Evolutionary conservation across 352 stramenopile species (phyloP), one percentile per base, ranked within the genome.

Genomic region (Pythium coloratum): DNA sequence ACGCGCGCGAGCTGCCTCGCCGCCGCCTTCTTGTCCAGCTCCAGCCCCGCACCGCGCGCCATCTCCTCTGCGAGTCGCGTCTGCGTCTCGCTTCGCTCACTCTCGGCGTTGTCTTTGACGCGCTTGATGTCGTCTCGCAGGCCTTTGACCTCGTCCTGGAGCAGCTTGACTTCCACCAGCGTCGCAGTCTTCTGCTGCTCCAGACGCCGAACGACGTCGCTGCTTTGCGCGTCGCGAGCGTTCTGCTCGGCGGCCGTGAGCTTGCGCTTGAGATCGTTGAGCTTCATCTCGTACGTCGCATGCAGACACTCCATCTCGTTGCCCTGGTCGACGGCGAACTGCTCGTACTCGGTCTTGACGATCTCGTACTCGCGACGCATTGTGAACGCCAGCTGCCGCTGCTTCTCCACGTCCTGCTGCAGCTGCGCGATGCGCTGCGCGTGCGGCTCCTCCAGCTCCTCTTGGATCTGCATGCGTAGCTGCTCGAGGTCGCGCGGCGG

Each of bases 301-400:
- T 91, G 77, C 4, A 92, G 69, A 51, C 76, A 83, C 53, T 94
- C 83, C 69, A 91, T 83, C 50, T 96, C 88, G 33, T 88, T 89
- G 18, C 81, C 68, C 73, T 94, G 86, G 51, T 94, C 81, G 30
- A 91, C 77, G 0, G 84, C 78, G 63, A 82, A 92, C 73, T 94
- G 84, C 55, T 94, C 88, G 76, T 92, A 93, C 75, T 94, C 88
- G 33, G 86, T 87, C 71, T 94, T 94, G 24, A 96, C 57, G 7
- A 90, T 69, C 62, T 96, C 88, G 64, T 81, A 88, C 55, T 94
- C 88, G 24, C 85, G 77, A 16, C 83, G 88, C 53, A 89, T 66
- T 3, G 81, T 71, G 56, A 92, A 93, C 24, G 78, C 79, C 30
- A 85, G 67, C 40, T 92, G 78, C 12, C 86, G 81, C 24, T 90